Base-by-base conservation (phyloP, 306 rosid species). In the Arachis hypogaea region DNA sequence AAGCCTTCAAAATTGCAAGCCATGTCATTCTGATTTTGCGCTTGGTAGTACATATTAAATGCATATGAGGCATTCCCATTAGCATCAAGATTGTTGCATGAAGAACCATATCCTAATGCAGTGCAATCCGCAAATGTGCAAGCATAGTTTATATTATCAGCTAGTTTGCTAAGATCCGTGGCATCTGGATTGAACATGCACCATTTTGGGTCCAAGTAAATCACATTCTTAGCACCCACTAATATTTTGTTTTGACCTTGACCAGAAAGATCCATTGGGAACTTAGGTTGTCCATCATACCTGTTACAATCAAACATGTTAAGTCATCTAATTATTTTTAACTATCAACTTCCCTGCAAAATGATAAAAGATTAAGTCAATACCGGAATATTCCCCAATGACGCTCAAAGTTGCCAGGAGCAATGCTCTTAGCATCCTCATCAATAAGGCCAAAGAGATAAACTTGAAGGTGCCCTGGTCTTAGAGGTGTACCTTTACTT, bases 241-340 rank as follows among this genome's bases (percentile, higher is more conserved):
- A 83, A 88, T 3, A 89, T 18, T 63, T 75, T 88, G 64, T 88
- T 91, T 65, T 80, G 89, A 70, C 87, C 89, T 75, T 83, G 86
- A 52, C 95, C 91, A 9, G 97, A 86, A 68, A 91, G 59, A 77
- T 91, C 91, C 59, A 91, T 47, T 0, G 73, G 42, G 49, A 86
- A 94, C 74, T 94, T 94, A 3, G 98, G 98, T 79, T 89, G 89
- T 29, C 98, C 98, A 49, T 94, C 97, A n/a, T 81, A 94, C 75
- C 38, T 33, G 38, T 33, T 2, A 33, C 0, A 2, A 2, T 33
- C 38, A 33, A 33, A 22, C 28, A 22, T 22, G 28, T 22, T 22
- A 22, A 22, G 0, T 22, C 28, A 22, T 22, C 1, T 22, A 22
- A 22, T 22, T 22, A 22, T 22, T 22, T 22, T 22, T 22, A 22